Evolutionary conservation across 2,329 filamentous ascomycete species (phyloP), one percentile per base, ranked within the genome.

Genomic region (Fusarium papillatum): DNA sequence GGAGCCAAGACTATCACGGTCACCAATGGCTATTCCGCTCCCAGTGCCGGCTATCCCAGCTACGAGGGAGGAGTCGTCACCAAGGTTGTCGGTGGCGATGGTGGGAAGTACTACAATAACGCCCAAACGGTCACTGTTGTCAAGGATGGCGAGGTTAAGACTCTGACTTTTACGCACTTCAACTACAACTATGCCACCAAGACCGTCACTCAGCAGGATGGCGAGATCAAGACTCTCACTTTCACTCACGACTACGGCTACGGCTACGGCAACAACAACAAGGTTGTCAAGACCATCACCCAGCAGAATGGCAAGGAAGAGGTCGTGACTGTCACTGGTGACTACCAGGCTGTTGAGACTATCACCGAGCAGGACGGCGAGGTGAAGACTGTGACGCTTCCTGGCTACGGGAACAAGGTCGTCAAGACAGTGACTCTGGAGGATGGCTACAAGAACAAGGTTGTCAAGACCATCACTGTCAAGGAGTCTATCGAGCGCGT

Each of bases 401-500:
- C 69, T 16, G 63, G 36, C 13, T 50, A 61, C 43, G 57, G 38
- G 26, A 50, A 75, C 22, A 62, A 65, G 22, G 43, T 67, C 24
- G 24, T 67, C 48, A 63, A 76, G 64, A 76, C 73, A 26, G 53
- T 71, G 7, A 75, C 73, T 71, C 14, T 76, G 17, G 73, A 72
- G 16, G 68, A 72, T 41, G 73, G 64, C 16, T 50, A 62, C 50
- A 59, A 75, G 34, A 68, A 65, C 48, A 68, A 76, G 46, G 43
- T 76, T n/a, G 10, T 72, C 57, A 72, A 72, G 62, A 78, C 75
- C 14, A 64, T 78, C 63, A 78, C 77, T 31, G 24, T 70, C 43
- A 53, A 73, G 16, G 68, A 70, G 46, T 66, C 75, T 16, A 67
- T 72, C 50, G 57, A 76, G 22, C 57, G 70, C 24, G 26, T 73